Evolutionary conservation across 208 protist species (phyloP), one percentile per base, ranked within the genome.

Genomic region (Leishmania major): DNA sequence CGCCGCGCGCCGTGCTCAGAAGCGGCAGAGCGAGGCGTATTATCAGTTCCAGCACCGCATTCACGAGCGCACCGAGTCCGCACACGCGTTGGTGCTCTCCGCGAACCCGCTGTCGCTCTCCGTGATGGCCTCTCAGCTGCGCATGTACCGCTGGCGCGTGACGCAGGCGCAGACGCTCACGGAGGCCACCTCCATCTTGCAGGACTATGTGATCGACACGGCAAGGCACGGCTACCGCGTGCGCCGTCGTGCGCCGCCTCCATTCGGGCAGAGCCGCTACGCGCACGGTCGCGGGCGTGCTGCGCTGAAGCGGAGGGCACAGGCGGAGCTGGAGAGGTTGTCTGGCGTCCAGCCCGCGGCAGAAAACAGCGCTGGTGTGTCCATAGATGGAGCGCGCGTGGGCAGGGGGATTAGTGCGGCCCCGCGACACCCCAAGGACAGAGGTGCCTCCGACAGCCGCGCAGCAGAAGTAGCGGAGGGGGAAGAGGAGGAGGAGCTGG

Each of bases 71-170:
- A 55, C 82, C 66, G 88, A 94, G 59, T 66, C 77, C 2, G 87
- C 92, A 6, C 90, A 88, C 73, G 92, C 84, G 22, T 47, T 96
- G 35, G 35, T 97, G 15, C 53, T 97, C n/a, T 96, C 94, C 1
- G 94, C 91, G 6, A 97, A 97, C 81, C 85, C 90, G 22, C 86
- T 97, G 40, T 88, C 89, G 69, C 88, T 95, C 81, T 91, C 92
- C 15, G 87, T 97, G 8, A 95, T 96, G 89, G 75, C 89, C 59
- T 94, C 92, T 31, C 94, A 97, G 87, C 88, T 97, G 55, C 80
- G 84, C 66, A 94, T 97, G 94, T 92, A 95, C 82, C 89, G 94
- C 45, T 97, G 94, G 94, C 89, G 81, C 10, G 94, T 97, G 22
- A 86, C 87, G 11, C 92, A 97, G 85, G 90, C 91, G 17, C 91